These are phyloP conservation scores for Sordaria brevicollis DNA, from an alignment of 495 filamentous ascomycete genomes.

Conservation along the genomic window DNA sequence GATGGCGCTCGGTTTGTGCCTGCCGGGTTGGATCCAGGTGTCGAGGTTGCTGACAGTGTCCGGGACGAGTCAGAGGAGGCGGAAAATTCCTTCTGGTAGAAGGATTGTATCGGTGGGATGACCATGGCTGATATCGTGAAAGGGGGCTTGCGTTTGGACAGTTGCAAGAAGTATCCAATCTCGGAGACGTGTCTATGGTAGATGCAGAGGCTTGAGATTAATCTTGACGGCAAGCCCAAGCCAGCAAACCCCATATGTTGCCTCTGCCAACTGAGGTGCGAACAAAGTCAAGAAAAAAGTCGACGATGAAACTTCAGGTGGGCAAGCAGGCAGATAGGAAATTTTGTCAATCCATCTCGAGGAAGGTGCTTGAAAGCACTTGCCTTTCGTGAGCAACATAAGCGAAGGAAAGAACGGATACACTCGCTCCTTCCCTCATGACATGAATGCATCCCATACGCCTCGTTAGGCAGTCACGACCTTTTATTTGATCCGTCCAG, in stretches of 20 bases:
- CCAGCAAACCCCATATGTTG: not conserved
- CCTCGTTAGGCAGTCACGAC: not conserved
- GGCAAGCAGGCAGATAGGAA: no score
- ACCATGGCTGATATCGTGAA: not conserved
- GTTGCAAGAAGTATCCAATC: not conserved
- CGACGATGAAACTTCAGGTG: no score
- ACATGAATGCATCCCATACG: not conserved
- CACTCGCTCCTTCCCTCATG: not conserved
- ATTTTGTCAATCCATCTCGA: not conserved
- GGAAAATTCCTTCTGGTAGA: slow-evolving; percentile 29
- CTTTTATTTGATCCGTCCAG: not conserved
- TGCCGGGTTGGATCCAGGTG: not conserved
- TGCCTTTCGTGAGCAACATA: not conserved
- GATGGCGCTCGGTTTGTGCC: slow-evolving; percentile 1
- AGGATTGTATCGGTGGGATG: slow-evolving; percentile 42
- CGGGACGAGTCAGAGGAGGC: not conserved
- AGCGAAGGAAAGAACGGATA: not conserved
- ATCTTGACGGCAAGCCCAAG: not conserved
- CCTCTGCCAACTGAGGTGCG: not conserved
- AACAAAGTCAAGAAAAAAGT: not conserved
- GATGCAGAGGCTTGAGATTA: not conserved
- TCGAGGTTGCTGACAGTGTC: not conserved
- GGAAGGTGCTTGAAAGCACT: not conserved
- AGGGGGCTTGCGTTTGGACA: not conserved
- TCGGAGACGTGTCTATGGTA: not conserved